Conservation (phyloP, 805 yeast species). For the Priceomyces fermenticarens region DNA sequence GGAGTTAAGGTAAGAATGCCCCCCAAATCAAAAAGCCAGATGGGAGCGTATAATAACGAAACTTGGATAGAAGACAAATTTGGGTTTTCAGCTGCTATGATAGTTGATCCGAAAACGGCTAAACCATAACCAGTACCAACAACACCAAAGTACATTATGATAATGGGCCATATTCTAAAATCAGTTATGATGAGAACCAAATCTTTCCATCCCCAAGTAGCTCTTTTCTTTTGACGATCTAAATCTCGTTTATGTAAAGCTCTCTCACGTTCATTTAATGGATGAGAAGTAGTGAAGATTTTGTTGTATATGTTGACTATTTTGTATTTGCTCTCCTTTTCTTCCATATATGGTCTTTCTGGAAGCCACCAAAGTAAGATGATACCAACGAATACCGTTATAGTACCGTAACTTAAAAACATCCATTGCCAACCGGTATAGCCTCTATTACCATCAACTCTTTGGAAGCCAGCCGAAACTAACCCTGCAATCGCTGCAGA, state of each 20-base stretch:
- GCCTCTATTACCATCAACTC: constrained; percentile 70
- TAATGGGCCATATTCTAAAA: constrained; percentile 71
- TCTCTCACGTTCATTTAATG: constrained; percentile 54
- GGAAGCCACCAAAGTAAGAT: constrained; percentile 81
- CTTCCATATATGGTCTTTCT: constrained; percentile 53
- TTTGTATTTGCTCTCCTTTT: constrained; percentile 11
- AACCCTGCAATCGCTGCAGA: constrained; percentile 88
- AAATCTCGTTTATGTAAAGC: constrained; percentile 60
- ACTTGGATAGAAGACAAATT: constrained; percentile 61
- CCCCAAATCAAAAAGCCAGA: constrained; percentile 81
- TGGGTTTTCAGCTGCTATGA: constrained; percentile 65
- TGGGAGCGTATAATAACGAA: constrained; percentile 80
- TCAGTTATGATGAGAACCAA: constrained; percentile 55
- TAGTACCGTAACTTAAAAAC: constrained; percentile 70
- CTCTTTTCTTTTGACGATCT: constrained; percentile 44
- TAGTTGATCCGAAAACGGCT: constrained; percentile 80
- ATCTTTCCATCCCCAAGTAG: constrained; percentile 60
- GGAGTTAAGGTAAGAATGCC: constrained; percentile 77
- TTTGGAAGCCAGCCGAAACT: constrained; percentile 84
- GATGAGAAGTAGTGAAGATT: constrained; percentile 35
- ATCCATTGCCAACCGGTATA: constrained; percentile 85
- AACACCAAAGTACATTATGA: constrained; percentile 88
- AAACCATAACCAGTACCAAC: constrained; percentile 90
- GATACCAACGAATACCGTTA: constrained; percentile 65
- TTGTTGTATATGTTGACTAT: constrained; percentile 18